Evolutionary conservation across 2,329 filamentous ascomycete species (phyloP).

Genomic region (Xylariaceae sp.): DNA sequence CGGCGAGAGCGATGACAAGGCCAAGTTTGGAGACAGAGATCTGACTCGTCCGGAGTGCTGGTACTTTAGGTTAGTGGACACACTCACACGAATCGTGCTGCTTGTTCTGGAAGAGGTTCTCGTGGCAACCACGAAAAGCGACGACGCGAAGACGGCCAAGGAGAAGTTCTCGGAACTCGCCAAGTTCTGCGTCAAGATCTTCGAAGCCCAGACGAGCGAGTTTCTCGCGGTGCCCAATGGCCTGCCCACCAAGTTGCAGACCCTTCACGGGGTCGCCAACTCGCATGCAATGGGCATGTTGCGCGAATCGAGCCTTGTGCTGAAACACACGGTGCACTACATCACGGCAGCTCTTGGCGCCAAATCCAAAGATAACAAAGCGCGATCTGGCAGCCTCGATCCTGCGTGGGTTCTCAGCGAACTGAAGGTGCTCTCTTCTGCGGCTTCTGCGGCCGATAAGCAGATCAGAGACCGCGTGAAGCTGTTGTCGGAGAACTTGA

Average conservation of each 20-base stretch:
- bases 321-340: slow-evolving; percentile 32
- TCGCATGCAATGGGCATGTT: slow-evolving; percentile 36
- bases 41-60: slow-evolving; percentile 21
- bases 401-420: slow-evolving; percentile 33
- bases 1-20: background rate
- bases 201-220: slow-evolving; percentile 20
- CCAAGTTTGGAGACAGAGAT: background rate
- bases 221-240: slow-evolving; percentile 19
- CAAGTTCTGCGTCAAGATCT: background rate
- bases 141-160: slow-evolving; percentile 6
- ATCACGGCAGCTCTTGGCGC: slow-evolving; percentile 30
- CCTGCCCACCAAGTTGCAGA: slow-evolving; percentile 17
- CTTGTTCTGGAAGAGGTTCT: slow-evolving; percentile 14
- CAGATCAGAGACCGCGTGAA: slow-evolving; percentile 33
- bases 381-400: slow-evolving; percentile 28
- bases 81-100: slow-evolving; percentile 20
- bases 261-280: slow-evolving; percentile 30
- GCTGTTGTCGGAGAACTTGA: slow-evolving; percentile 29
- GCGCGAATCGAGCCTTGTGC: slow-evolving; percentile 34
- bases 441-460: slow-evolving; percentile 24
- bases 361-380: slow-evolving; percentile 30
- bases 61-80: slow-evolving; percentile 21
- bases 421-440: slow-evolving; percentile 30
- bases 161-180: slow-evolving; percentile 3
- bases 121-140: background rate